Evolutionary conservation across 2,329 filamentous ascomycete species (phyloP).

Genomic region (Cytospora piceae): DNA sequence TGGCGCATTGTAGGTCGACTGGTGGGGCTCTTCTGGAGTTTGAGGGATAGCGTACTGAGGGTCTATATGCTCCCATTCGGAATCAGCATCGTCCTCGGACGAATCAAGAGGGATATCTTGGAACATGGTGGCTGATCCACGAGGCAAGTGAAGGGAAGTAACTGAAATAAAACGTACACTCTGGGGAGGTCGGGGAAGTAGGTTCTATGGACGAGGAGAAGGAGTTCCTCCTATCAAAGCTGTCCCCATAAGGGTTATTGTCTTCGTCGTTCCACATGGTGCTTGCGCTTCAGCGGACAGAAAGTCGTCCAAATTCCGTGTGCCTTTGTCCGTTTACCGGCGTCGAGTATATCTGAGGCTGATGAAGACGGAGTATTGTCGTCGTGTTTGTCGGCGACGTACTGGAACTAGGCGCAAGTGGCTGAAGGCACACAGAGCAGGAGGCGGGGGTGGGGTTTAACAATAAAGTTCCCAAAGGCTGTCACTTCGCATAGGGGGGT

Average conservation of each 20-base stretch:
- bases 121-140: constrained; percentile 40
- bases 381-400: background rate
- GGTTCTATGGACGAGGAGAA: constrained; percentile 71
- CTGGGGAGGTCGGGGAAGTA: constrained; percentile 60
- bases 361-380: background rate
- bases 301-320: background rate
- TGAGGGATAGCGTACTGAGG: constrained; percentile 67
- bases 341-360: background rate
- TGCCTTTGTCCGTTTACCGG: background rate
- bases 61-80: constrained; percentile 52
- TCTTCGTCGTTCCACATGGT: constrained; percentile 99
- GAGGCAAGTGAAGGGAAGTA: constrained; percentile 27
- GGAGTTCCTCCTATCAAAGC: constrained; percentile 86
- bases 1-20: constrained; percentile 22
- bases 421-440: constrained; percentile 16
- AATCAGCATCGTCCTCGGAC: constrained; percentile 46
- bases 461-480: constrained; percentile 6
- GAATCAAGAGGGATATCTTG: constrained; percentile 43
- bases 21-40: constrained; percentile 53
- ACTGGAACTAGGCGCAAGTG: constrained; percentile 14
- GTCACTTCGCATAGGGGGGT: background rate
- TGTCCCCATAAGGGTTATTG: constrained; percentile 93
- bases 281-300: constrained; percentile 26
- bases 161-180: constrained; percentile 54
- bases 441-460: constrained; percentile 23